Conservation (phyloP, 1,284 basidiomycete genomes). For the Ceratobasidium sp. region DNA sequence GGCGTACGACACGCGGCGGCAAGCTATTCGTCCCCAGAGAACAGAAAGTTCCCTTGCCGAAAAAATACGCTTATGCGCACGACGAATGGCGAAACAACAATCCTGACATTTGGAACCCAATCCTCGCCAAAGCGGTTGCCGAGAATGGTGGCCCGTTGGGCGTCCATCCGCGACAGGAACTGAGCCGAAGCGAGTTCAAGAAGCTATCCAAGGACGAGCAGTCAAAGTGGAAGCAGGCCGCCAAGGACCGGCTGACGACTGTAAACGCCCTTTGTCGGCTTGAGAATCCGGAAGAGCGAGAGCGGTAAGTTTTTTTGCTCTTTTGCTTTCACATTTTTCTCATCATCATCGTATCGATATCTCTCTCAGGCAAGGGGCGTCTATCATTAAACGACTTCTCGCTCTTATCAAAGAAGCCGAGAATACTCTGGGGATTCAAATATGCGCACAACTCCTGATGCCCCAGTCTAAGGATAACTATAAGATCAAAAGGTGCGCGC, state of each 20-base stretch:
- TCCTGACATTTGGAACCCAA: neutral
- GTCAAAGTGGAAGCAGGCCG: no score
- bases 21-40: neutral
- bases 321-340: no score
- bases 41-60: neutral
- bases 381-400: neutral
- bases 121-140: neutral
- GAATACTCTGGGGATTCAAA: neutral
- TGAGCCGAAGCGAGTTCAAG: neutral
- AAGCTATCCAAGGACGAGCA: no score
- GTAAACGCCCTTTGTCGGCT: no score
- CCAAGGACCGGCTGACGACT: no score
- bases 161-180: neutral
- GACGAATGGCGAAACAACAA: neutral
- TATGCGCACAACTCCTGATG: neutral
- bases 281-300: no score
- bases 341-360: no score
- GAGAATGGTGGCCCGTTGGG: neutral
- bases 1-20: neutral
- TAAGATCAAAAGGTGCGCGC: neutral
- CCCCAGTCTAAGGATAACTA: neutral
- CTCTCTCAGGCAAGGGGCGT: no score
- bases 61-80: neutral
- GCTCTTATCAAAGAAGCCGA: neutral
- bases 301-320: no score